phyloP scores from a whole-genome alignment of 352 stramenopile species.

The Pythium oligandrum region DNA sequence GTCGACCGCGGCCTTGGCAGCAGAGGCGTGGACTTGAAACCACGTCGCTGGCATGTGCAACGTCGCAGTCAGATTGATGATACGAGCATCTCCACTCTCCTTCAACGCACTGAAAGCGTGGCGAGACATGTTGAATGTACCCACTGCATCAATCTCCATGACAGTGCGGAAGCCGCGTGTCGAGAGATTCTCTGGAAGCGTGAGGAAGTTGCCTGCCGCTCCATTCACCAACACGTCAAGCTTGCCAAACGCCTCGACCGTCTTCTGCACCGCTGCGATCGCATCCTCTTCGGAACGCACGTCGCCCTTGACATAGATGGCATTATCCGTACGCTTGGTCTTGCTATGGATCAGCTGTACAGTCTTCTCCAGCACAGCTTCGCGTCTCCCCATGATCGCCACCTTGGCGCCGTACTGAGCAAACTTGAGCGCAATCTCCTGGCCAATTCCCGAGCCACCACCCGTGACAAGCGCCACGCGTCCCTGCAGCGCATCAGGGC shows the following conservation, averaged over 20 bases:
- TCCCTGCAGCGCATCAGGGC: slow-evolving; percentile 37
- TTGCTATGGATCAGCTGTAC: slow-evolving; percentile 41
- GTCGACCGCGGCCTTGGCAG: slow-evolving; percentile 94
- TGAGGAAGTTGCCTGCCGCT: slow-evolving; percentile 93
- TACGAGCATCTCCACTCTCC: slow-evolving; percentile 55
- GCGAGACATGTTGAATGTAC: slow-evolving; percentile 95
- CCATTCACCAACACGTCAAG: slow-evolving; percentile 93
- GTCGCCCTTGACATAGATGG: slow-evolving; percentile 60
- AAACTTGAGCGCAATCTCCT: slow-evolving; percentile 91
- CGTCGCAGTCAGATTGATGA: slow-evolving; percentile 96
- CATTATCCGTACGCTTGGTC: slow-evolving; percentile 26
- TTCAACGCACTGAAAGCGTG: slow-evolving; percentile 85
- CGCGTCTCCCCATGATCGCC: slow-evolving; percentile 91
- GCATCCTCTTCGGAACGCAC: slow-evolving; percentile 82
- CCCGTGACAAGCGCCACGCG: slow-evolving; percentile 91
- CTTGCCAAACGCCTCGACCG: slow-evolving; percentile 73
- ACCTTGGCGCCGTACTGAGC: slow-evolving; percentile 90
- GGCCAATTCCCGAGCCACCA: slow-evolving; percentile 92
- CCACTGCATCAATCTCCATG: slow-evolving; percentile 95
- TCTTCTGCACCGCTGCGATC: slow-evolving; percentile 64
- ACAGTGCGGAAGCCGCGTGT: slow-evolving; percentile 95
- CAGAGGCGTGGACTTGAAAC: slow-evolving; percentile 94
- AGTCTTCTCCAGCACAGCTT: slow-evolving; percentile 86
- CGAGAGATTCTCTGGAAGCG: slow-evolving; percentile 77
- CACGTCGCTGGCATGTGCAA: slow-evolving; percentile 89